Percentiles rank a stretch among this genome's conserved stretches.
Conservation (phyloP, 371 early-diverging fungal species). For the Capniomyces stellatus region DNA sequence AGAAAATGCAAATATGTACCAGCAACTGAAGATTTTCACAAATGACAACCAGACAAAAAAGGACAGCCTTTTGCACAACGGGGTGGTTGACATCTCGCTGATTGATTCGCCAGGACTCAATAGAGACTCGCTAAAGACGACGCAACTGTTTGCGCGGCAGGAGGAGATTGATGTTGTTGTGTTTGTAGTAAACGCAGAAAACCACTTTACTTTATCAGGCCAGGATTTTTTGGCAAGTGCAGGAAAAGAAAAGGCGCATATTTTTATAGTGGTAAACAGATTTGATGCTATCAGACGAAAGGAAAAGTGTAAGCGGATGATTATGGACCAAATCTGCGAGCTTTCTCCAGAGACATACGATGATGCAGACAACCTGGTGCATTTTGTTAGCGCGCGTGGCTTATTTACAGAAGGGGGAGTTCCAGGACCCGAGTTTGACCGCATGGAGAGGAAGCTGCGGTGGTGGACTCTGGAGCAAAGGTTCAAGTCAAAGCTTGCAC, state of each 20-base stretch:
- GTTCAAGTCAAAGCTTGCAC: slow-evolving; percentile 78
- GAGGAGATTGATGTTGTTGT: slow-evolving; percentile 97
- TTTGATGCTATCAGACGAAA: slow-evolving; percentile 89
- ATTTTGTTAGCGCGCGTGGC: slow-evolving; percentile 72
- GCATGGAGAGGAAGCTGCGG: slow-evolving; percentile 68
- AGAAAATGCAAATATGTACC: slow-evolving; percentile 48
- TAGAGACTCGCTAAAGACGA: slow-evolving; percentile 90
- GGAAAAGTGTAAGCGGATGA: slow-evolving; percentile 75
- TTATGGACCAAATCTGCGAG: slow-evolving; percentile 83
- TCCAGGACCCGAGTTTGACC: slow-evolving; percentile 45
- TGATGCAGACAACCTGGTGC: slow-evolving; percentile 80
- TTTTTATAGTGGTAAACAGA: slow-evolving; percentile 93
- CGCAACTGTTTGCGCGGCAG: slow-evolving; percentile 85
- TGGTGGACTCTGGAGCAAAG: slow-evolving; percentile 89
- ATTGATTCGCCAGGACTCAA: slow-evolving; percentile 98
- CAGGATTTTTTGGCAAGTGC: slow-evolving; percentile 88
- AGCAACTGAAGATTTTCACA: slow-evolving; percentile 79
- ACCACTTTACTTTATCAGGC: slow-evolving; percentile 93
- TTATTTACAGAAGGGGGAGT: slow-evolving; percentile 6
- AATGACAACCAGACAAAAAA: slow-evolving; percentile 35
- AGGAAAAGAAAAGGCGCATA: slow-evolving; percentile 91
- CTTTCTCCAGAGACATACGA: slow-evolving; percentile 84
- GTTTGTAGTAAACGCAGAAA: slow-evolving; percentile 95
- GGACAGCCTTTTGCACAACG: slow-evolving; percentile 72
- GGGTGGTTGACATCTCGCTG: slow-evolving; percentile 79